phyloP scores from a whole-genome alignment of 2,329 filamentous ascomycete species.

The Cladophialophora chaetospira region DNA sequence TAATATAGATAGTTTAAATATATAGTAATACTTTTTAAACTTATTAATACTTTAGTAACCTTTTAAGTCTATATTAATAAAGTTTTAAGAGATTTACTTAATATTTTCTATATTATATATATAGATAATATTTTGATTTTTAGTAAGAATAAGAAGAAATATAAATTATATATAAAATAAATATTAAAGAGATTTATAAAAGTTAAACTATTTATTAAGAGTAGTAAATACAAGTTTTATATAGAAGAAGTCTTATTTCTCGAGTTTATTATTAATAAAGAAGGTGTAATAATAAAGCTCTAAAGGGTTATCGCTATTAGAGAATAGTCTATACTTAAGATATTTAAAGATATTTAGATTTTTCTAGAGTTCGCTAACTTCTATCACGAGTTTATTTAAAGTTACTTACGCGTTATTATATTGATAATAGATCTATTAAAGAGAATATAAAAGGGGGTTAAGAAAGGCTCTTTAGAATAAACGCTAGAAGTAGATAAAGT shows the following conservation, averaged over 20 bases:
- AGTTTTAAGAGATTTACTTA: not conserved
- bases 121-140: slow-evolving; percentile 4
- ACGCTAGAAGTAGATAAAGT: not conserved
- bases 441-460: not conserved
- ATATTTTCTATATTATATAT: not conserved
- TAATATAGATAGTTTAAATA: too few species aligned
- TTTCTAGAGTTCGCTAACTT: not conserved
- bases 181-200: not conserved
- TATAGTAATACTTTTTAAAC: not conserved
- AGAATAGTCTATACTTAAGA: not conserved
- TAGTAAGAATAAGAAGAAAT: not conserved
- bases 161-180: not conserved
- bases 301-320: not conserved
- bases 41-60: not conserved
- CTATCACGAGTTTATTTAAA: not conserved
- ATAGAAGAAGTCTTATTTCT: not conserved
- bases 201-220: not conserved
- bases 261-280: not conserved
- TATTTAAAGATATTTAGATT: not conserved
- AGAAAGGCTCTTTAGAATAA: not conserved
- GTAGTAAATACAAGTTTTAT: not conserved
- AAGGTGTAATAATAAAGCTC: not conserved
- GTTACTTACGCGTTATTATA: not conserved
- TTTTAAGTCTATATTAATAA: not conserved
- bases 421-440: not conserved